phyloP scores from a whole-genome alignment of 495 filamentous ascomycete species.

The Hyaloscypha hepaticicola region DNA sequence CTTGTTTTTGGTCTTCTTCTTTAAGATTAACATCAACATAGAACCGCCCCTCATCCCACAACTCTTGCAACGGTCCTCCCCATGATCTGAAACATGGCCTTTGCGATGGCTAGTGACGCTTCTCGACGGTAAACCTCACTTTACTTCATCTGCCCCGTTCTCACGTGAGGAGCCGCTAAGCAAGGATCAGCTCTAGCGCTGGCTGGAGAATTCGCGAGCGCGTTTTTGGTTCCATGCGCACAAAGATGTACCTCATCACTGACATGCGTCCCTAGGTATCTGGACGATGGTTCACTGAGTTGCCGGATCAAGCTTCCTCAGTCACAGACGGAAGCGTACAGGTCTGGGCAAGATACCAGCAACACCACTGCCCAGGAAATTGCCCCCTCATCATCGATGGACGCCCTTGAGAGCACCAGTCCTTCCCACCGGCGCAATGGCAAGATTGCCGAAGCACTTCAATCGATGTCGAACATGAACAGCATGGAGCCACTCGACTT shows the following conservation, averaged over 20 bases:
- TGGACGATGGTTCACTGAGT: slow-evolving; percentile 30
- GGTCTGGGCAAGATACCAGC: background rate
- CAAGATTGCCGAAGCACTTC: slow-evolving; percentile 30
- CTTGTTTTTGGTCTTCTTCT: slow-evolving; percentile 12
- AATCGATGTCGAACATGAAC: slow-evolving; percentile 27
- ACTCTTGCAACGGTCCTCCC: background rate
- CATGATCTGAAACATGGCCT: background rate
- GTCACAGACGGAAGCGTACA: background rate
- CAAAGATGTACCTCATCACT: background rate
- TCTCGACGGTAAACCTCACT: slow-evolving; percentile 23
- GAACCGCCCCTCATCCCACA: background rate
- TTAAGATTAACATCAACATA: slow-evolving; percentile 5
- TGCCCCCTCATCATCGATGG: slow-evolving; percentile 18
- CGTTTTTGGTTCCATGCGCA: slow-evolving; percentile 5
- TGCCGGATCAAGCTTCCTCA: slow-evolving; percentile 32
- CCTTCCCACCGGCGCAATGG: slow-evolving; percentile 30
- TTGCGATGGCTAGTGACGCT: slow-evolving; percentile 22
- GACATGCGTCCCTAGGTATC: slow-evolving; percentile 20
- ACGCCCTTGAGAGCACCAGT: slow-evolving; percentile 24
- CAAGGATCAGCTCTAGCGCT: background rate
- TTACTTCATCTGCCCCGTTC: background rate
- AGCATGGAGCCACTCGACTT: slow-evolving; percentile 27
- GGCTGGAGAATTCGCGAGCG: background rate
- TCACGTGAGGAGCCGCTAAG: background rate
- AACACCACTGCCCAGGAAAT: slow-evolving; percentile 3